These are phyloP conservation scores for Spergularia azorica DNA, from an alignment of 179 eudicot species.

Conservation along the genomic window DNA sequence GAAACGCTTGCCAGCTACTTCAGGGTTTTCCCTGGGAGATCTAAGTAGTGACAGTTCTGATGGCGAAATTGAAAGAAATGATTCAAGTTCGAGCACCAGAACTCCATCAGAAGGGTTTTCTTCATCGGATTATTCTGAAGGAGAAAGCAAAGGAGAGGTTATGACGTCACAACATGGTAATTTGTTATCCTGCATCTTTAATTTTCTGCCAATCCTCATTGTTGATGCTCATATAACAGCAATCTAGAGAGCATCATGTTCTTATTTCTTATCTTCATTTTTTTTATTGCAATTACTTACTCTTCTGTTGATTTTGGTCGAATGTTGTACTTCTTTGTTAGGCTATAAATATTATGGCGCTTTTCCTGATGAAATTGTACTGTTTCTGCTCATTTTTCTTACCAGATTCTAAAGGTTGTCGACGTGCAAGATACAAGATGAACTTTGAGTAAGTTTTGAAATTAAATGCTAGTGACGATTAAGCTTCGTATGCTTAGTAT, in stretches of 20 bases:
- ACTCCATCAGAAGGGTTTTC: conserved; percentile 53
- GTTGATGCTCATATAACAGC: background rate
- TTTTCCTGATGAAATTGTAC: conserved; percentile 1
- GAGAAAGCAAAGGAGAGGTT: conserved; percentile 40
- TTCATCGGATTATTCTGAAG: conserved; percentile 51
- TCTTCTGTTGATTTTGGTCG: background rate
- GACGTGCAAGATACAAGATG: conserved; percentile 21
- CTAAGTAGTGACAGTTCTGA: conserved; percentile 55
- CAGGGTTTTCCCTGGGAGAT: conserved; percentile 53
- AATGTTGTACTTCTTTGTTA: background rate
- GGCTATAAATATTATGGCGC: background rate
- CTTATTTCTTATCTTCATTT: background rate
- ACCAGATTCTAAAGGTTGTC: conserved; percentile 42
- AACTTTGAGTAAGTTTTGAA: conserved; percentile 42
- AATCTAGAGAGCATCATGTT: no score
- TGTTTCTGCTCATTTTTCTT: conserved; percentile 18
- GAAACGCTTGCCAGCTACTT: conserved; percentile 43
- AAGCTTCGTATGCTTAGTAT: background rate
- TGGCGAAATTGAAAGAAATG: conserved; percentile 29
- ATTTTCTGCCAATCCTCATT: background rate
- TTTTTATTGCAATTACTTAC: background rate
- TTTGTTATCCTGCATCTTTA: conserved; percentile 3
- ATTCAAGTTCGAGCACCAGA: conserved; percentile 49
- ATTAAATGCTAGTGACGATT: background rate
- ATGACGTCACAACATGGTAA: conserved; percentile 49